A percentile compares a stretch with the other conserved stretches of the same genome.
Conservation (phyloP, 129 eudicot genomes). For the Kitagawia praeruptora region DNA sequence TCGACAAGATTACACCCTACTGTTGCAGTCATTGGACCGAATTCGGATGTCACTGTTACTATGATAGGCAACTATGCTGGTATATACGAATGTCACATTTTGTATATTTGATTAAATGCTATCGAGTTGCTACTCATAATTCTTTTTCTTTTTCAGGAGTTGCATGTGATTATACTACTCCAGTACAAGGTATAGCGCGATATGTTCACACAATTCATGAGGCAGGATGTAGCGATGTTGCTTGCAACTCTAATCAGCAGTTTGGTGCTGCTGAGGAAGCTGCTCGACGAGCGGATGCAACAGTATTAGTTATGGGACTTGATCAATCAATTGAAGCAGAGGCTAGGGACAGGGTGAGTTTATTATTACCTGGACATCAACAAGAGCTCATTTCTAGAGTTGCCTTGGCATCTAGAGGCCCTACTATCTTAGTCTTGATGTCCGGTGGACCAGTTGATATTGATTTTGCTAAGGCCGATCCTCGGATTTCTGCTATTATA, state of each 20-base stretch:
- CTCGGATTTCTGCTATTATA: conserved; percentile 47
- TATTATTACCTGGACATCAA: conserved; percentile 82
- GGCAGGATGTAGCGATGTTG: conserved; percentile 57
- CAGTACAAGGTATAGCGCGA: conserved; percentile 82
- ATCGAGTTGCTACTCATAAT: background rate
- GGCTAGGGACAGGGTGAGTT: conserved; percentile 43
- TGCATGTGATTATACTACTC: conserved; percentile 76
- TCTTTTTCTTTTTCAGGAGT: conserved; percentile 30
- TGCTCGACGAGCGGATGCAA: conserved; percentile 83
- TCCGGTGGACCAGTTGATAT: conserved; percentile 87
- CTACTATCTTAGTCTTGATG: conserved; percentile 63
- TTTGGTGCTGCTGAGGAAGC: conserved; percentile 74
- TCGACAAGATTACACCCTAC: conserved; percentile 45
- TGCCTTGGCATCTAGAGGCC: conserved; percentile 76
- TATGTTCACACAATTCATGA: conserved; percentile 74
- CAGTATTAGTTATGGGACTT: conserved; percentile 77
- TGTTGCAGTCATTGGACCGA: conserved; percentile 90
- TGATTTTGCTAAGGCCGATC: conserved; percentile 63
- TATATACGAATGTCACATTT: conserved; percentile 13
- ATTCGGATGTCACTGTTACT: conserved; percentile 78
- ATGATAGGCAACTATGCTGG: conserved; percentile 99
- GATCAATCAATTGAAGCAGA: conserved; percentile 88
- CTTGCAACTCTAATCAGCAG: conserved; percentile 38
- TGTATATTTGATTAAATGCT: background rate
- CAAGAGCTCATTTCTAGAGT: conserved; percentile 76